Evolutionary conservation across 768 basidiomycete genomes (phyloP).

Genomic region (Lyophyllum atratum): DNA sequence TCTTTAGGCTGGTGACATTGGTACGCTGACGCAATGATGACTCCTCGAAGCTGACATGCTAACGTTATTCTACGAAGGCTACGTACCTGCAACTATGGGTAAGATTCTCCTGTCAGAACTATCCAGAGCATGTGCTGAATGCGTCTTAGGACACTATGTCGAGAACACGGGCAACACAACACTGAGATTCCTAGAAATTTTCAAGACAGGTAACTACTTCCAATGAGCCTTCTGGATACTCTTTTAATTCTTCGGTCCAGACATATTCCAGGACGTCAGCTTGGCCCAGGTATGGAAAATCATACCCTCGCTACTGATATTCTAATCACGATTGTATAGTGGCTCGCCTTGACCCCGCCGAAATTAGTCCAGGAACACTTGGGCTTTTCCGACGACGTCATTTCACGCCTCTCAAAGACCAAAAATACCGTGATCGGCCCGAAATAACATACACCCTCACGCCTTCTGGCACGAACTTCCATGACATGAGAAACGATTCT

Average conservation of each 20-base stretch:
- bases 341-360: constrained; percentile 23
- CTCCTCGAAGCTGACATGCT: constrained; percentile 1
- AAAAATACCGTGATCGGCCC: constrained; percentile 39
- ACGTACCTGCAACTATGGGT: constrained; percentile 62
- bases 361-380: constrained; percentile 17
- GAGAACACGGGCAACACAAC: constrained; percentile 56
- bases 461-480: neutral
- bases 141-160: constrained; percentile 46
- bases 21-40: constrained; percentile 26
- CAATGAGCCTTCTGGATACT: neutral
- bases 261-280: constrained; percentile 39
- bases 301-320: neutral
- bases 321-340: constrained; percentile 10
- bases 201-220: constrained; percentile 36
- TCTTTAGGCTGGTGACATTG: constrained; percentile 56
- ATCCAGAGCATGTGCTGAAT: constrained; percentile 9
- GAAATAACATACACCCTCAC: neutral
- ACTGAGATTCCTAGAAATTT: constrained; percentile 49
- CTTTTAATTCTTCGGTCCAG: constrained; percentile 15
- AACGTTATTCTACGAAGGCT: constrained; percentile 32
- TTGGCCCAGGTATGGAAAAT: constrained; percentile 41
- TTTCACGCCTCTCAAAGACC: constrained; percentile 38
- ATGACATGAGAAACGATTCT: neutral
- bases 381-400: constrained; percentile 12
- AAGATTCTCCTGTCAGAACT: constrained; percentile 4